Percentiles rank a stretch among this genome's conserved stretches.
These are phyloP conservation scores for Suillus subaureus DNA, from an alignment of 768 basidiomycete species.

Conservation along the genomic window DNA sequence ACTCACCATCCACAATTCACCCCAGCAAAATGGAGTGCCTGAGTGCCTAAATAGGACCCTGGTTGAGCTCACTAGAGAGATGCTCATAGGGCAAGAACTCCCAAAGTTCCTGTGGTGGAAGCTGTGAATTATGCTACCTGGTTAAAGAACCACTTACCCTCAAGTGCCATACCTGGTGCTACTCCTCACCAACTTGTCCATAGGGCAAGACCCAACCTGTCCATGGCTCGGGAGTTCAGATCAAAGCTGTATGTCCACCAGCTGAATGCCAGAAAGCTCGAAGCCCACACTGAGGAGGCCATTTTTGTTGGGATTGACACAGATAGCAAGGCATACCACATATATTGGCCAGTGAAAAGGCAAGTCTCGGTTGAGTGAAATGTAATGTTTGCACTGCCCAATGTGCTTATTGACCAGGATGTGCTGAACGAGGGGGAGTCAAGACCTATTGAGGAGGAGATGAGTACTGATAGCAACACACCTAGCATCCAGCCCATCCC, in stretches of 20 bases:
- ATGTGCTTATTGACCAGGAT: too few relatives aligned
- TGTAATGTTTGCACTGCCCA: too few relatives aligned
- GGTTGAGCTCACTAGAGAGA: constrained; percentile 21
- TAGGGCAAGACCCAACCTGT: background rate
- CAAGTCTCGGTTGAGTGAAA: too few relatives aligned
- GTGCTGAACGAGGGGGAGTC: too few relatives aligned
- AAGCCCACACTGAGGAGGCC: constrained; percentile 24
- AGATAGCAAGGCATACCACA: too few relatives aligned
- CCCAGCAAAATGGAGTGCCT: too few relatives aligned
- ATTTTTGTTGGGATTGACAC: background rate
- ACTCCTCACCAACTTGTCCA: constrained; percentile 14
- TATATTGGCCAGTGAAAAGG: too few relatives aligned
- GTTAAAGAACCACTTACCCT: constrained; percentile 40
- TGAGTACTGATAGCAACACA: too few relatives aligned
- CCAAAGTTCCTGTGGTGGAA: constrained; percentile 20
- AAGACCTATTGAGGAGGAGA: too few relatives aligned
- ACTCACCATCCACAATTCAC: too few relatives aligned
- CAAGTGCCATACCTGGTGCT: too few relatives aligned
- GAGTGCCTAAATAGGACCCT: constrained; percentile 24
- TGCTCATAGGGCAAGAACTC: constrained; percentile 27
- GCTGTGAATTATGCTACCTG: constrained; percentile 33
- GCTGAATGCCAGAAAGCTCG: constrained; percentile 25
- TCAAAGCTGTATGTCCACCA: constrained; percentile 19
- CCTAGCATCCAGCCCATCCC: too few relatives aligned
- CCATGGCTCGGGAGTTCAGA: background rate